Evolutionary conservation across 345 rosid genomes (phyloP).

Genomic region (Hibiscus syriacus): DNA sequence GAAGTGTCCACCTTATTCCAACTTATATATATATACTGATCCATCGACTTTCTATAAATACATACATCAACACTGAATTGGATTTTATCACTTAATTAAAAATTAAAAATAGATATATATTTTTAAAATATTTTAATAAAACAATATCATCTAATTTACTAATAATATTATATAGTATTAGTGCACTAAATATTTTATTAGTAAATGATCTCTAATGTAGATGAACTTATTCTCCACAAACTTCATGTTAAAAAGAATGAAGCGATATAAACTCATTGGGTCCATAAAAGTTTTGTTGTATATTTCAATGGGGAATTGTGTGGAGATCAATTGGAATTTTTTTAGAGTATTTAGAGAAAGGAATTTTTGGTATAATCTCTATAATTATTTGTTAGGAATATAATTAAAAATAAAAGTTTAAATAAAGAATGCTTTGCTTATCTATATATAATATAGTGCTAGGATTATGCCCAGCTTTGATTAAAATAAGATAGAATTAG

Average conservation of each 20-base stretch:
- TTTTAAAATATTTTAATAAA: conserved; percentile 1
- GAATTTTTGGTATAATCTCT: conserved; percentile 2
- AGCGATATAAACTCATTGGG: conserved; percentile 13
- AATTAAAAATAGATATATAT: too few species aligned
- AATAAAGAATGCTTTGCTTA: conserved; percentile 15
- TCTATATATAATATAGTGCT: conserved; percentile 7
- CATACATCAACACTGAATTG: too few species aligned
- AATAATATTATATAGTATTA: not conserved
- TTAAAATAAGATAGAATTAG: conserved; percentile 21
- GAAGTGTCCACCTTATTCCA: not conserved
- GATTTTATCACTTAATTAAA: too few species aligned
- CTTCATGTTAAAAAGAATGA: not conserved
- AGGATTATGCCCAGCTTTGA: conserved; percentile 35
- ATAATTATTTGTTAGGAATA: conserved; percentile 15
- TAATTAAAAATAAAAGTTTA: conserved; percentile 22
- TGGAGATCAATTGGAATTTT: conserved; percentile 5
- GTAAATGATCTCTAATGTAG: not conserved
- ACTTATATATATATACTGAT: not conserved
- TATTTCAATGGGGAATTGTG: not conserved
- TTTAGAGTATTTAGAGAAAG: not conserved
- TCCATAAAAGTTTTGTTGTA: not conserved
- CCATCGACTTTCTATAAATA: too few species aligned
- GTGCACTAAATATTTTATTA: too few species aligned
- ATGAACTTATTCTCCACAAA: conserved; percentile 36
- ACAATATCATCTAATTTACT: not conserved